phyloP scores from a whole-genome alignment of 495 filamentous ascomycete species.

The Friedmanniomyces simplex region DNA sequence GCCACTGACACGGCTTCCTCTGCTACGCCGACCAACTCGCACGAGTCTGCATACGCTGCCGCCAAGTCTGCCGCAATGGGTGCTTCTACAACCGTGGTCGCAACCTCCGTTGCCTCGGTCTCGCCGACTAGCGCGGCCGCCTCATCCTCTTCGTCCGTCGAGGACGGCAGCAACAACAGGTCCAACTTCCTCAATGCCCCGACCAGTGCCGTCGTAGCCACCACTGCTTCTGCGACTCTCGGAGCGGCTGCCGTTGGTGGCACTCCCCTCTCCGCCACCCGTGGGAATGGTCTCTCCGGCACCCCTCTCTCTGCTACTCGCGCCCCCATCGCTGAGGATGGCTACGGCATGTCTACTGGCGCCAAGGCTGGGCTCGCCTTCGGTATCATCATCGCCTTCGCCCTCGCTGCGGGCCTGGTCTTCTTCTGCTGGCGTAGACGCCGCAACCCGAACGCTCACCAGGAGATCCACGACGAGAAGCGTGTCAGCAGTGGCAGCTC shows the following conservation, averaged over 20 bases:
- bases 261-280: background rate
- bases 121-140: background rate
- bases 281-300: background rate
- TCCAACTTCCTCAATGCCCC: constrained; percentile 7
- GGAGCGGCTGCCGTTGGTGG: background rate
- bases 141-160: background rate
- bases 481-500: constrained; percentile 34
- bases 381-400: constrained; percentile 58
- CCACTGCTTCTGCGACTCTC: background rate
- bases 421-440: constrained; percentile 57
- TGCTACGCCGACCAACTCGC: background rate
- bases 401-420: constrained; percentile 48
- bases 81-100: background rate
- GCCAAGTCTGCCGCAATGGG: background rate
- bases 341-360: constrained; percentile 47
- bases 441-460: constrained; percentile 44
- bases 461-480: constrained; percentile 44
- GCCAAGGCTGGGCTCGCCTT: constrained; percentile 78
- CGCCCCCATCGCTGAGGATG: constrained; percentile 4
- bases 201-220: background rate
- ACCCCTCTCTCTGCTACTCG: constrained; percentile 3
- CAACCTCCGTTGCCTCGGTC: background rate
- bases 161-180: constrained; percentile 4
- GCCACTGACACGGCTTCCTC: background rate
- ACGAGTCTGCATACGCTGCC: background rate